Base-by-base conservation (phyloP, 495 filamentous ascomycete species). In the Aspergillus affinis region DNA sequence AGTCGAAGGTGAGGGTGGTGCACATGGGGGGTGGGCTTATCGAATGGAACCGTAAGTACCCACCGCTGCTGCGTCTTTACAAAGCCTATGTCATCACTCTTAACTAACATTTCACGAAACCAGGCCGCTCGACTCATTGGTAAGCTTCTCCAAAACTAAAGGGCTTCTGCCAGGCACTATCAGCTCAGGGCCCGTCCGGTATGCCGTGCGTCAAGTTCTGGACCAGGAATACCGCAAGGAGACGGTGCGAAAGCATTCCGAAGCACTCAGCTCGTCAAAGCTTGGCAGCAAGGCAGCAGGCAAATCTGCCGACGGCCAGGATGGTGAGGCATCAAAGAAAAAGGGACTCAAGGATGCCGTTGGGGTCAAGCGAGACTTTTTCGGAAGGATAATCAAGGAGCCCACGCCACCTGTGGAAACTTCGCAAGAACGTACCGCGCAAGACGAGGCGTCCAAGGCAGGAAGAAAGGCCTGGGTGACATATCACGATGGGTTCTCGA, bases 401-500 rank as follows among this genome's bases (percentile, higher is more conserved):
- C 71, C 75, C 23, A 62, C 68, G 51, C 68, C 77, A 17, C 66
- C 69, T 63, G 75, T 61, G 8, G 61, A 50, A 10, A 65, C 66
- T 4, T 36, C 29, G 9, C 56, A 55, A 26, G 50, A 55, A 18
- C 51, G 51, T 50, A 65, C 67, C 49, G 64, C 61, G 50, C 61
- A 63, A 45, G 70, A 72, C 50, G 76, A 78, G 29, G 54, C 57
- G 55, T 73, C 63, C 4, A 73, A 75, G 49, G 65, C 75, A 48
- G 84, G 83, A 49, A 76, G 74, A 20, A 88, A 86, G 68, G 88
- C 95, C 12, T 98, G 94, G 93, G 87, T 97, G 21, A 96, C 87
- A 61, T 98, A 89, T 70, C 88, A 97, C 67, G 94, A 98, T 74
- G 94, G 94, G n/a, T 88, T 91, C 70, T 94, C 90, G 63, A 98